Base-by-base conservation (phyloP, 768 basidiomycete genomes). In the Suillus subaureus region DNA sequence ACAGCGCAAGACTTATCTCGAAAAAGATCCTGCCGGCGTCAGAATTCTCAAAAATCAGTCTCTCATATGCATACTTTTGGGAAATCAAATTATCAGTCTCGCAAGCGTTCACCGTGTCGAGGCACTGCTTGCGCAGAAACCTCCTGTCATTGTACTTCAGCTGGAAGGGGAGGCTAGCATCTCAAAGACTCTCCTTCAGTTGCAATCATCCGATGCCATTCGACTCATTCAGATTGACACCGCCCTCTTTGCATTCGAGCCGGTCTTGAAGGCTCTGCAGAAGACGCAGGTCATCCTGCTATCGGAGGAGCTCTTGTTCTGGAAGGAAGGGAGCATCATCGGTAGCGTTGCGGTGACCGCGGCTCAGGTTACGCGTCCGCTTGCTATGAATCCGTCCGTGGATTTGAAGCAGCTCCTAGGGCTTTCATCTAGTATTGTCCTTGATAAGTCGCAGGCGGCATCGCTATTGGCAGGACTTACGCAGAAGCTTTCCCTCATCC, bases 191-290 rank as follows among this genome's bases (percentile, higher is more conserved):
- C 78, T 91, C 12, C 64, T 78, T 9, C 71, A 70, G 35, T 70
- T 89, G 26, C 81, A 81, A 66, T 63, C 65, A 5, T 76, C 74
- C 11, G 68, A 75, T 16, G 62, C 75, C 6, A 69, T 86, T 35
- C 78, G 79, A 31, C 79, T 90, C 33, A 67, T 90, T 28, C 85
- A 85, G 64, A 85, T 89, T 31, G 83, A 90, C 69, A 85, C 85
- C 0, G 86, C 87, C 0, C 73, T 89, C 6, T 91, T 89, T 70
- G 77, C 89, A 0, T 90, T 84, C 64, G 84, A 88, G 68, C 88
- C 88, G 2, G 79, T 90, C 31, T 79, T 91, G n/a, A 81, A 74
- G 52, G 84, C 81, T 1, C 77, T 91, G 31, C 83, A 91, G 72
- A 70, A 78, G 21, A 82, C 79, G 64, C 79, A 68, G 7, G 65